Conservation (phyloP, 2,329 filamentous ascomycete genomes). For the Verticillium longisporum region DNA sequence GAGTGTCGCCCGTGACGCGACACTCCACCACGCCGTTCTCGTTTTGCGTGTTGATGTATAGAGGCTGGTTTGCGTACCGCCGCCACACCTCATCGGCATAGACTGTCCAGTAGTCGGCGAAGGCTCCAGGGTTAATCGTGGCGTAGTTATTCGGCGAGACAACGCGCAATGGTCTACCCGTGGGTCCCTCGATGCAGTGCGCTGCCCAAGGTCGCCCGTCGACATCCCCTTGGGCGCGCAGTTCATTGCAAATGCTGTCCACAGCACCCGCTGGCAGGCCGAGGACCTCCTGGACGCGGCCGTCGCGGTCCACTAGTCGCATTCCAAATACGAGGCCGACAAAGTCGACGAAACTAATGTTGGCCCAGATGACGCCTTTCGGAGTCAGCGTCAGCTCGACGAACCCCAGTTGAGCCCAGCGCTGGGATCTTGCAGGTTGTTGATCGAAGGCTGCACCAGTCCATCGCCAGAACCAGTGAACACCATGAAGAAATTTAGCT, state of each 20-base stretch:
- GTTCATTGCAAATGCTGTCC: constrained; percentile 29
- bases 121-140: constrained; percentile 23
- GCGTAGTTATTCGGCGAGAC: constrained; percentile 36
- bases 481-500: constrained; percentile 35
- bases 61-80: constrained; percentile 27
- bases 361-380: constrained; percentile 32
- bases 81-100: constrained; percentile 41
- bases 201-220: constrained; percentile 37
- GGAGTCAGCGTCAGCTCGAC: constrained; percentile 39
- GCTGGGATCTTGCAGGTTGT: constrained; percentile 34
- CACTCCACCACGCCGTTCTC: constrained; percentile 31
- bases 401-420: constrained; percentile 39
- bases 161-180: constrained; percentile 33
- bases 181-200: constrained; percentile 31
- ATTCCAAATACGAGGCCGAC: constrained; percentile 45
- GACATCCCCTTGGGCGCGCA: constrained; percentile 25
- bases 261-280: constrained; percentile 31
- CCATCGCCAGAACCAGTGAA: constrained; percentile 19
- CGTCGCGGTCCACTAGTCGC: constrained; percentile 28
- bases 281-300: constrained; percentile 27
- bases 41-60: constrained; percentile 37
- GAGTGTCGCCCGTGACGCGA: constrained; percentile 23
- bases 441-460: constrained; percentile 41
- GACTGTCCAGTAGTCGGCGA: constrained; percentile 32
- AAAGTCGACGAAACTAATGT: constrained; percentile 46